Conservation (phyloP, 768 basidiomycete genomes). For the Suillus brevipes region DNA sequence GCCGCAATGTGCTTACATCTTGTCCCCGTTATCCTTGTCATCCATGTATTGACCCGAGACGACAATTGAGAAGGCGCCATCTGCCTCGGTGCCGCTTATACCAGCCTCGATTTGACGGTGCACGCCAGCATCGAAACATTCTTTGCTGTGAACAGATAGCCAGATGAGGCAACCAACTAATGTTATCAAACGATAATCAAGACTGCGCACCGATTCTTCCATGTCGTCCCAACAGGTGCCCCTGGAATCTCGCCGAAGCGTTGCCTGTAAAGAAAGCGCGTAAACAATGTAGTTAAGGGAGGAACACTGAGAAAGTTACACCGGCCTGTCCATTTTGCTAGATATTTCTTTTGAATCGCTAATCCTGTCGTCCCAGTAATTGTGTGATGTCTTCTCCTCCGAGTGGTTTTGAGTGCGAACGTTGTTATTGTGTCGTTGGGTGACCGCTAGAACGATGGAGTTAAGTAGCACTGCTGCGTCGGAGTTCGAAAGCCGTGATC, state of each 20-base stretch:
- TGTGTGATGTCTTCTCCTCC: not conserved
- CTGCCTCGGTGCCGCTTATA: slow-evolving; percentile 19
- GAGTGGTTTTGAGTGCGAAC: not conserved
- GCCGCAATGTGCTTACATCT: slow-evolving; percentile 25
- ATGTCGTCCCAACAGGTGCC: slow-evolving; percentile 22
- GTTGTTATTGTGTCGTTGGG: not conserved
- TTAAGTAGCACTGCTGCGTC: not conserved
- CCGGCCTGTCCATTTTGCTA: not conserved
- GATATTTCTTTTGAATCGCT: not conserved
- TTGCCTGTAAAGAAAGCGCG: slow-evolving; percentile 12
- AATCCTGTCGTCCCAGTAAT: slow-evolving; percentile 1
- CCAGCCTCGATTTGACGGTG: slow-evolving; percentile 17
- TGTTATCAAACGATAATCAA: slow-evolving; percentile 1
- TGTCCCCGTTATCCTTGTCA: slow-evolving; percentile 25
- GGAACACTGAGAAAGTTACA: slow-evolving; percentile 4
- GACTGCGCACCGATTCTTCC: slow-evolving; percentile 19
- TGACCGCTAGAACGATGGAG: not conserved
- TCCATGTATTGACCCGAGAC: slow-evolving; percentile 24
- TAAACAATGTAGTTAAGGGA: not conserved
- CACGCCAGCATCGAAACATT: slow-evolving; percentile 20
- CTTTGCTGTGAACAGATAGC: not conserved
- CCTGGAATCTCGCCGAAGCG: slow-evolving; percentile 28
- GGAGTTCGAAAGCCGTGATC: not conserved
- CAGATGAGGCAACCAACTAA: not conserved
- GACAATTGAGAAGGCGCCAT: slow-evolving; percentile 21